Conservation (phyloP, 2,329 filamentous ascomycete genomes). For the Stagonosporopsis rhizophila region DNA sequence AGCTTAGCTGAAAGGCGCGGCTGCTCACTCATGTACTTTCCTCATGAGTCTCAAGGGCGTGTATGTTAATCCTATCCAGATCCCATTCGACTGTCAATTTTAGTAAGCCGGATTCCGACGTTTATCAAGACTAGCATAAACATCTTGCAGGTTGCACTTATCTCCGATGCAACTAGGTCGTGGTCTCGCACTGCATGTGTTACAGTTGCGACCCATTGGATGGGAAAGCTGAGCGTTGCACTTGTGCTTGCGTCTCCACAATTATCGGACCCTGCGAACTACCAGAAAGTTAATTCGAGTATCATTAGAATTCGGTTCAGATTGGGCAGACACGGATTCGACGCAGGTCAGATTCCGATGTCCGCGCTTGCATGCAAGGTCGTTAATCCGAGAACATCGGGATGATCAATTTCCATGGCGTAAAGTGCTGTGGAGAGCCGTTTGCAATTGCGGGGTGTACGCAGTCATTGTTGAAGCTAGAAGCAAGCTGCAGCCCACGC, state of each 20-base stretch:
- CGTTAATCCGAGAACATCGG: background rate
- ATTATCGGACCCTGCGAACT: background rate
- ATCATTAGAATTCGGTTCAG: background rate
- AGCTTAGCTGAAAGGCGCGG: conserved; percentile 4
- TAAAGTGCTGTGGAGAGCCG: background rate
- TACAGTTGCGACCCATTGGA: background rate
- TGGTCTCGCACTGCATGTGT: background rate
- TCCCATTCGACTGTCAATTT: background rate
- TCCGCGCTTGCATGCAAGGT: background rate
- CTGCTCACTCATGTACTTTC: background rate
- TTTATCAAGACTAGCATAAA: background rate
- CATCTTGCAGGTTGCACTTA: background rate
- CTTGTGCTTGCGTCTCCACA: background rate
- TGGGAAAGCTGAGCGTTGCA: background rate
- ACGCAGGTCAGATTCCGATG: background rate
- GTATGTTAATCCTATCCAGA: background rate
- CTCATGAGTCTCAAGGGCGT: background rate
- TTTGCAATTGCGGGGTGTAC: conserved; percentile 10
- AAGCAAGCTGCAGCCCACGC: conserved; percentile 1
- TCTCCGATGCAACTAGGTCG: background rate
- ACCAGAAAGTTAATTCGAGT: background rate
- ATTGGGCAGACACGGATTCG: background rate
- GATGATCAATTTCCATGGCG: background rate
- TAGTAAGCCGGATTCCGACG: background rate
- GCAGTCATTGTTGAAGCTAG: background rate